Evolutionary conservation across 148 eudicot species (phyloP).

Genomic region (Rhododendron henanense): DNA sequence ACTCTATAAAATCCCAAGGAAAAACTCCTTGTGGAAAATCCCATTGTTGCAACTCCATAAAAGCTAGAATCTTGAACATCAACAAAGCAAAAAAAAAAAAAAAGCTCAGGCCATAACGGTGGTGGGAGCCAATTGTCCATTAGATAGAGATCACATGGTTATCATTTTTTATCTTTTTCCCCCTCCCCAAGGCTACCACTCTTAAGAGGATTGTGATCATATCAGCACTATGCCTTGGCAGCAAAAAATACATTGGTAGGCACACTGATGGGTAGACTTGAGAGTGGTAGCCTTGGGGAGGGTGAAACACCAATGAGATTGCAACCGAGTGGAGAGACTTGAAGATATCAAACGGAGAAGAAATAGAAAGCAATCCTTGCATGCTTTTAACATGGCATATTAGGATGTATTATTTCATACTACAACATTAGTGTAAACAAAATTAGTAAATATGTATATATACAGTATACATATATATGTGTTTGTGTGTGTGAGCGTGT

Average conservation of each 20-base stretch:
- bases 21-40: not conserved
- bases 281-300: too few species aligned
- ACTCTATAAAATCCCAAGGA: not conserved
- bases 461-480: too few species aligned
- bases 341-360: not conserved
- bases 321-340: not conserved
- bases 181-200: not conserved
- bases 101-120: not conserved
- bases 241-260: not conserved
- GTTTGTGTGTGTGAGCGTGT: too few species aligned
- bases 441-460: too few species aligned
- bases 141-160: not conserved
- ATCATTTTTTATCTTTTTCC: not conserved
- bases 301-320: not conserved
- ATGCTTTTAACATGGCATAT: not conserved
- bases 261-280: not conserved
- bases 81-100: not conserved
- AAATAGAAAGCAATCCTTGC: not conserved
- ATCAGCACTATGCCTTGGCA: not conserved
- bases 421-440: not conserved
- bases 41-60: not conserved
- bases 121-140: not conserved
- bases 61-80: not conserved
- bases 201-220: not conserved
- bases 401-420: not conserved